Base-by-base conservation (phyloP, 192 early-diverging fungal genomes). In the Geranomyces variabilis region DNA sequence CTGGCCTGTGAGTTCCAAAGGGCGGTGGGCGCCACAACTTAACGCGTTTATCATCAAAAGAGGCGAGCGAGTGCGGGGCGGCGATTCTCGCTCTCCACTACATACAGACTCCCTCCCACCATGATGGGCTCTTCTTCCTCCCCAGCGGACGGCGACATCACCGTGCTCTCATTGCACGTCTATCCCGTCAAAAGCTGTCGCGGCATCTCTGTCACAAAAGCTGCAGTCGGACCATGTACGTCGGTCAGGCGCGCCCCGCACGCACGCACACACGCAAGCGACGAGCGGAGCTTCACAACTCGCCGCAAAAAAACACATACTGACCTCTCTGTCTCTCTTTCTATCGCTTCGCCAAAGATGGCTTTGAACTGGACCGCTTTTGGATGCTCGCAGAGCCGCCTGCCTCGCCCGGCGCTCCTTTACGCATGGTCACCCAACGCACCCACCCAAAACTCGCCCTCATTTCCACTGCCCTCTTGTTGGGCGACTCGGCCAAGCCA, bases 151-250 rank as follows among this genome's bases (percentile, higher is more conserved):
- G 36, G 10, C 36, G 36, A 10, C 36, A 74, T 74, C 6, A 66
- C 55, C 19, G 63, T 74, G 17, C 31, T 58, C 43, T 31, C 56
- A 1, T 59, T 83, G 58, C 69, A 76, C 59, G 58, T 81, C 31
- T 81, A 81, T 64, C 82, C 82, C 26, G 67, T 83, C 53, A 83
- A 83, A 58, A 77, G 75, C 33, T 83, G 82, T 62, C 22, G 62
- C 8, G 75, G 71, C 26, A 72, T 83, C 19, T 26, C 44, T 21
- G 63, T 83, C 22, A 12, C 46, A 36, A 19, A 22, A 2, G 69
- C 70, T 0, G 26, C 33, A n/a, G 34, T 83, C 8, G 60, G 66
- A n/a, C 9, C 36, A 49, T 62, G 61, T 60, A 29, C 19, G 70
- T 72, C 19, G 8, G 17, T 12, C 28, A 0, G 17, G 13, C 19